These are phyloP conservation scores for Mimosa bimucronata DNA, from an alignment of 306 rosid species.

Conservation along the genomic window DNA sequence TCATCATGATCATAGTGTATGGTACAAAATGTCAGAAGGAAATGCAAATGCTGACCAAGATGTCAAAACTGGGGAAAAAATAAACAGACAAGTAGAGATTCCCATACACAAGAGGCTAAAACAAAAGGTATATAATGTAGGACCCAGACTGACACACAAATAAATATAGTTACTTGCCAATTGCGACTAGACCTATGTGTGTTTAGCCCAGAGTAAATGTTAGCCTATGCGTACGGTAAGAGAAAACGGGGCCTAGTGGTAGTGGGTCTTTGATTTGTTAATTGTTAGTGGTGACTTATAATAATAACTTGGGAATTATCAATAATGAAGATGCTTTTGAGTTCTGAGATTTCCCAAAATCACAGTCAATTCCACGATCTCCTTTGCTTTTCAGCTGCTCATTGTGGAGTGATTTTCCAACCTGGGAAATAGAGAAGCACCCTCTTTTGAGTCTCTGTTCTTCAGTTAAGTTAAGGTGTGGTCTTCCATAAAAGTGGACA, in stretches of 20 bases:
- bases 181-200: neutral
- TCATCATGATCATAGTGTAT: neutral
- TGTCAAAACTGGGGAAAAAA: neutral
- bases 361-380: slow-evolving; percentile 9
- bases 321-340: slow-evolving; percentile 1
- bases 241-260: neutral
- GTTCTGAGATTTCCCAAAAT: slow-evolving; percentile 31
- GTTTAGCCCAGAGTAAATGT: no score
- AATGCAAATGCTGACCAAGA: neutral
- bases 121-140: neutral
- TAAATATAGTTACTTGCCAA: neutral
- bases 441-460: neutral
- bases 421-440: slow-evolving; percentile 31
- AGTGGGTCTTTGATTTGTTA: neutral
- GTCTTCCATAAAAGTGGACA: slow-evolving; percentile 47
- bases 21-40: neutral
- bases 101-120: neutral
- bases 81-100: neutral
- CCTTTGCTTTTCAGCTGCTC: slow-evolving; percentile 22
- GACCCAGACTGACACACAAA: neutral
- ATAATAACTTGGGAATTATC: neutral
- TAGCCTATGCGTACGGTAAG: neutral
- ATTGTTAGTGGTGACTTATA: neutral
- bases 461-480: slow-evolving; percentile 25
- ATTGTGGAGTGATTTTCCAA: slow-evolving; percentile 39